These are phyloP conservation scores for Colletotrichum musae DNA, from an alignment of 2,329 filamentous ascomycete species.

Conservation along the genomic window DNA sequence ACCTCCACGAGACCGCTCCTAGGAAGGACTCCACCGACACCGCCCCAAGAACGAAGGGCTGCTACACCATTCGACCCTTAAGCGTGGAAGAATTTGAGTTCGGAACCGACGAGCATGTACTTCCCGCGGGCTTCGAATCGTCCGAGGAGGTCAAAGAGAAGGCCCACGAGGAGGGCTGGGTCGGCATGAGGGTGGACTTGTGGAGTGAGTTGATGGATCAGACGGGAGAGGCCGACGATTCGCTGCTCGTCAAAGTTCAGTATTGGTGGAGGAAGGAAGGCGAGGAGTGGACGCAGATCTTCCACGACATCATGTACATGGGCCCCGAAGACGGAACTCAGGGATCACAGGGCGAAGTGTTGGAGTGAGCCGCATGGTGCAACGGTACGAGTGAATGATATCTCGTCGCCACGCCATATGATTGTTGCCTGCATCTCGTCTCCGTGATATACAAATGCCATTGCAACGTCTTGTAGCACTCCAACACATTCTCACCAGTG, in stretches of 20 bases:
- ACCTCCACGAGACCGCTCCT: conserved; percentile 43
- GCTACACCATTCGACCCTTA: conserved; percentile 42
- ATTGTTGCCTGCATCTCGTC: background rate
- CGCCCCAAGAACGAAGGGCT: conserved; percentile 12
- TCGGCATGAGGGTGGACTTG: conserved; percentile 48
- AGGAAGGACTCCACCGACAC: background rate
- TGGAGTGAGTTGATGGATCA: conserved; percentile 43
- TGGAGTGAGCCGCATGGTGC: conserved; percentile 6
- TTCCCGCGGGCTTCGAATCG: conserved; percentile 37
- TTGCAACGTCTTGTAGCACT: background rate
- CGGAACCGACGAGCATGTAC: conserved; percentile 39
- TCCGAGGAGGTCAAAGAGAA: conserved; percentile 31
- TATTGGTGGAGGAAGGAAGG: conserved; percentile 49
- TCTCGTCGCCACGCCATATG: too few relatives aligned
- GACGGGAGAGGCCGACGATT: conserved; percentile 5
- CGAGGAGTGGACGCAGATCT: conserved; percentile 43
- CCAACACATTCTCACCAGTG: background rate
- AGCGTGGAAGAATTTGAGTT: conserved; percentile 40
- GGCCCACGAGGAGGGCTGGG: conserved; percentile 44
- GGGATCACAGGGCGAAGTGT: conserved; percentile 39
- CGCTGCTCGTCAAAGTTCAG: conserved; percentile 47
- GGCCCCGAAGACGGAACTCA: conserved; percentile 46
- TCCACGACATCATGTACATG: conserved; percentile 49
- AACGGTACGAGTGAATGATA: background rate
- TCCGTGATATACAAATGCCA: background rate